Evolutionary conservation across 1,284 basidiomycete genomes (phyloP), one percentile per base, ranked within the genome.

Genomic region (Ganoderma lingzhi): DNA sequence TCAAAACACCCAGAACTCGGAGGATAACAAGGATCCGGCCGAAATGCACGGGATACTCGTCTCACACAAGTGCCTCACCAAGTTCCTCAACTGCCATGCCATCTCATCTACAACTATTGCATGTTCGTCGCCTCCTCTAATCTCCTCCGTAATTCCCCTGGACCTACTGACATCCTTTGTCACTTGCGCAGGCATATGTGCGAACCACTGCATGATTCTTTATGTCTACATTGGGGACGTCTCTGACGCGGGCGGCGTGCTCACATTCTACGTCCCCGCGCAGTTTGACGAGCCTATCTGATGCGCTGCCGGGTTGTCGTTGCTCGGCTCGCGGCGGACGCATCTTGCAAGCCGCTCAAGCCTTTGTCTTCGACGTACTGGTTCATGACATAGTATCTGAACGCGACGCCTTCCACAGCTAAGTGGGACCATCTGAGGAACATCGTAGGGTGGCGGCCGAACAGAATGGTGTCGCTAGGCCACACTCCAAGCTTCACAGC

Each of bases 201-300:
- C 93, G 76, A 86, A 90, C 65, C 92, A 96, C 73, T 96, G 94
- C 77, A 84, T 96, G 73, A 96, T 97, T 71, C 87, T 96, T 53
- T 96, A 96, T 74, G 94, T 96, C 48, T 96, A 96, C 77, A 94
- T 96, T 64, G 95, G 95, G 9, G 93, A 95, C 60, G 85, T 92
- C 14, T 88, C 89, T 15, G 92, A 95, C 70, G 89, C 92, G 0
- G 94, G 94, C 55, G 95, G 95, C 1, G 94, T 96, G 35, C 84
- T 96, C 74, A 96, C 95, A 1, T 96, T 95, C 78, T 97, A 96
- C 79, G 92, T 96, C 55, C 95, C 95, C 41, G 90, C 85, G 3
- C 81, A 87, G 51, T 81, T 88, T 66, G 85, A 88, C 63, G 77
- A 78, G 15, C 39, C 59, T n/a, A 41, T 61, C 23, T 61, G 59